Evolutionary conservation across 2,329 filamentous ascomycete genomes (phyloP).

Genomic region (Hypoxylon sp.): DNA sequence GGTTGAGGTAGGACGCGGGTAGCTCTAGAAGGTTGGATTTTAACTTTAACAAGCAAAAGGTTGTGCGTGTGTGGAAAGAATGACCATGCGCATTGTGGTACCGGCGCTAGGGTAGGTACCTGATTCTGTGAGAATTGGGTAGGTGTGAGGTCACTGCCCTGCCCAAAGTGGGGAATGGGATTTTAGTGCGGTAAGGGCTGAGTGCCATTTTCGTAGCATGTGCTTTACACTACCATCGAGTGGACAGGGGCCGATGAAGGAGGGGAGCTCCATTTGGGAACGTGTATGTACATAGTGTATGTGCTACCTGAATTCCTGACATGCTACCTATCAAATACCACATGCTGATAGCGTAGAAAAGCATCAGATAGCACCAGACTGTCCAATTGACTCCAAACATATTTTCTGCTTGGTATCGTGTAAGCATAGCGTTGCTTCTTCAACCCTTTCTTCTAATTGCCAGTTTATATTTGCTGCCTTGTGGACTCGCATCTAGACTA

Average conservation of each 20-base stretch:
- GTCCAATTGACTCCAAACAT: slow-evolving; percentile 17
- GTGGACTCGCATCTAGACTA: slow-evolving; percentile 2
- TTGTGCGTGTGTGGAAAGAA: slow-evolving; percentile 22
- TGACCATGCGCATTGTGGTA: slow-evolving; percentile 33
- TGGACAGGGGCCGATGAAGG: slow-evolving; percentile 20
- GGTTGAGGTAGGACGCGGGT: slow-evolving; percentile 4
- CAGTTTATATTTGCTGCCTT: slow-evolving; percentile 5
- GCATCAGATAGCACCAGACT: slow-evolving; percentile 14
- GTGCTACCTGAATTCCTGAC: neutral
- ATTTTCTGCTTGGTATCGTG: slow-evolving; percentile 13
- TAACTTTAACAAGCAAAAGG: slow-evolving; percentile 13
- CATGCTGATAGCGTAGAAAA: slow-evolving; percentile 6
- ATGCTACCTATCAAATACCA: slow-evolving; percentile 23
- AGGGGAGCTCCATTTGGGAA: slow-evolving; percentile 1
- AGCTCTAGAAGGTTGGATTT: slow-evolving; percentile 15
- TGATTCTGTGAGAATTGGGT: slow-evolving; percentile 38
- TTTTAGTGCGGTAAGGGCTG: slow-evolving; percentile 21
- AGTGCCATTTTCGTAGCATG: slow-evolving; percentile 16
- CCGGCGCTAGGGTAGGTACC: slow-evolving; percentile 37
- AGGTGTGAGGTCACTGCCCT: slow-evolving; percentile 43
- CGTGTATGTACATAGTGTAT: neutral
- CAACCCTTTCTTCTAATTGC: slow-evolving; percentile 12
- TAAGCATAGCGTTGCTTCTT: slow-evolving; percentile 21
- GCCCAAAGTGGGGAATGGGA: slow-evolving; percentile 35
- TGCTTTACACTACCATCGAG: slow-evolving; percentile 17